Base-by-base conservation (phyloP, 1,284 basidiomycete species). In the Bondarzewia mesenterica region DNA sequence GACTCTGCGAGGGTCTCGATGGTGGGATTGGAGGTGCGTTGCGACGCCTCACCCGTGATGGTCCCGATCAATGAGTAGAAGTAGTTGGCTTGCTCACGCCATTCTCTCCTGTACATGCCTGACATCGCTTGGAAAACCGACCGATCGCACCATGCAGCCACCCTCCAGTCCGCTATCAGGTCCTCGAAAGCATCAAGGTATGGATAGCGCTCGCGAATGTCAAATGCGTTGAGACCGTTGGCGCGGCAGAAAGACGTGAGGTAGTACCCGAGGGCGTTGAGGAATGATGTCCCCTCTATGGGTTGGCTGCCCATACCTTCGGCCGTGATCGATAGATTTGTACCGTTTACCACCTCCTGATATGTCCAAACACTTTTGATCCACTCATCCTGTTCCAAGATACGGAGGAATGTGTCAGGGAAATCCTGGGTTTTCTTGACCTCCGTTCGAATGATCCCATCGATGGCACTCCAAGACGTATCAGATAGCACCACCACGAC, bases 61-160 rank as follows among this genome's bases (percentile, higher is more conserved):
- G 52, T 51, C 7, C 54, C 57, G 46, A 59, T 57, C 53, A 57
- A 56, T 36, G 52, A 50, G 49, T 61, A 56, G 50, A 58, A 57
- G 41, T 56, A 53, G 46, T 57, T 57, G 20, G 46, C 45, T 15
- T 52, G 50, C 10, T 52, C 44, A 20, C 46, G 41, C 43, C 42
- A 50, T n/a, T 45, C 26, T 6, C 52, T 52, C n/a, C 48, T 36
- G 5, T 46, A 29, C 45, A 57, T 45, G 21, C 52, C 51, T 18
- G 42, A 49, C 50, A 56, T 54, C 21, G 57, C 55, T n/a, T 49
- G 46, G 18, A 53, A 45, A 20, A 55, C 55, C 20, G 55, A 54
- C 23, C 59, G 50, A 16, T 48, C 49, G 36, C 40, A 20, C 38
- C 52, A 58, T 5, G 2, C 46, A 6, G 37, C 40, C 35, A 50